Evolutionary conservation across 2,329 filamentous ascomycete species (phyloP).

Genomic region (Pseudocercospora musae): DNA sequence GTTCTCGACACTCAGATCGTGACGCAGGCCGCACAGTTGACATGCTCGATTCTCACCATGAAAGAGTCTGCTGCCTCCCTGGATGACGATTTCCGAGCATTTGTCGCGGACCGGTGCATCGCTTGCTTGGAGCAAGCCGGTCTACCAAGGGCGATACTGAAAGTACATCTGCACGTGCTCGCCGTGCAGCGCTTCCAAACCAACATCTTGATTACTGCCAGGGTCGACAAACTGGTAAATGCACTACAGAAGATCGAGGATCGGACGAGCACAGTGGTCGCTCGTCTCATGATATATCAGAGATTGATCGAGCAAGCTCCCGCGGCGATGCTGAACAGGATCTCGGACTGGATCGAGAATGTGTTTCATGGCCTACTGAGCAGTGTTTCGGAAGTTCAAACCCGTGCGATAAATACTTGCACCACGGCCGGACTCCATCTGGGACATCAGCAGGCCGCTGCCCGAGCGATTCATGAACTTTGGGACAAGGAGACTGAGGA

Average conservation of each 20-base stretch:
- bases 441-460: slow-evolving; percentile 65
- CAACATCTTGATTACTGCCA: slow-evolving; percentile 69
- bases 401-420: slow-evolving; percentile 70
- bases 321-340: slow-evolving; percentile 65
- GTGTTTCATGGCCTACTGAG: slow-evolving; percentile 80
- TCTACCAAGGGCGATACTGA: slow-evolving; percentile 72
- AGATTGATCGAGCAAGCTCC: slow-evolving; percentile 71
- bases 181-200: slow-evolving; percentile 74
- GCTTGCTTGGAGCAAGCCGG: slow-evolving; percentile 65
- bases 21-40: slow-evolving; percentile 73
- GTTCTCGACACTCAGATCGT: slow-evolving; percentile 64
- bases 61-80: slow-evolving; percentile 56
- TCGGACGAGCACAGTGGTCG: slow-evolving; percentile 73
- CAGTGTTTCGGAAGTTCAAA: slow-evolving; percentile 70
- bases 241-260: slow-evolving; percentile 70
- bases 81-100: slow-evolving; percentile 73
- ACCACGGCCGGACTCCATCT: slow-evolving; percentile 66
- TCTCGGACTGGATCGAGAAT: slow-evolving; percentile 75
- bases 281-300: slow-evolving; percentile 74
- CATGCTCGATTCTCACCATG: slow-evolving; percentile 73
- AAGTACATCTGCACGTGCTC: slow-evolving; percentile 75
- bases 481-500: slow-evolving; percentile 51
- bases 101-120: slow-evolving; percentile 78
- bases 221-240: slow-evolving; percentile 67
- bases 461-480: slow-evolving; percentile 64